phyloP scores from a whole-genome alignment of 306 rosid species.

The Begonia fuchsioides region DNA sequence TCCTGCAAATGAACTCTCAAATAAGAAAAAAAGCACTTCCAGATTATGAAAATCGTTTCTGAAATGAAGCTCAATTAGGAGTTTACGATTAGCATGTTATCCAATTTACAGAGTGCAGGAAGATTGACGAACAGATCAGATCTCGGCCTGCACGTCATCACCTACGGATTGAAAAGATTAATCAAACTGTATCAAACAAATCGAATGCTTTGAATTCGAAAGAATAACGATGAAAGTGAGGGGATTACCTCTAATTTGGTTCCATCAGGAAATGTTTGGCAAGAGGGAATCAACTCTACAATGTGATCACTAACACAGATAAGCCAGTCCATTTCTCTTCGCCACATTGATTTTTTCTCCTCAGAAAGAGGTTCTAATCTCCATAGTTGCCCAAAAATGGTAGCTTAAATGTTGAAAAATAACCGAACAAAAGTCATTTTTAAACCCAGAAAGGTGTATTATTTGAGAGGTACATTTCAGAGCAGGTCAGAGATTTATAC shows the following conservation, averaged over 20 bases:
- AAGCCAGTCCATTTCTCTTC: slow-evolving; percentile 48
- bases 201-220: background rate
- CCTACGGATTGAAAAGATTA: slow-evolving; percentile 14
- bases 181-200: too few relatives aligned
- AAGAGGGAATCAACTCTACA: slow-evolving; percentile 35
- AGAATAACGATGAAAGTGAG: background rate
- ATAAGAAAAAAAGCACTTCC: background rate
- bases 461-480: background rate
- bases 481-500: slow-evolving; percentile 9
- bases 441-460: background rate
- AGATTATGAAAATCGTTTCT: background rate
- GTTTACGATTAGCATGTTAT: slow-evolving; percentile 41
- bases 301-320: slow-evolving; percentile 41
- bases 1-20: slow-evolving; percentile 26
- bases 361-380: slow-evolving; percentile 35
- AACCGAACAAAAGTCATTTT: background rate
- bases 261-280: slow-evolving; percentile 48
- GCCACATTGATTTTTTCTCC: slow-evolving; percentile 46
- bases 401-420: slow-evolving; percentile 14
- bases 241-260: slow-evolving; percentile 27
- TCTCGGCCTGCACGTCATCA: slow-evolving; percentile 49
- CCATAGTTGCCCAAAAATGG: slow-evolving; percentile 46
- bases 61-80: slow-evolving; percentile 1
- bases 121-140: slow-evolving; percentile 40
- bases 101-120: slow-evolving; percentile 39